These are phyloP conservation scores for Platismatia glauca DNA, from an alignment of 495 filamentous ascomycete genomes.

Conservation along the genomic window DNA sequence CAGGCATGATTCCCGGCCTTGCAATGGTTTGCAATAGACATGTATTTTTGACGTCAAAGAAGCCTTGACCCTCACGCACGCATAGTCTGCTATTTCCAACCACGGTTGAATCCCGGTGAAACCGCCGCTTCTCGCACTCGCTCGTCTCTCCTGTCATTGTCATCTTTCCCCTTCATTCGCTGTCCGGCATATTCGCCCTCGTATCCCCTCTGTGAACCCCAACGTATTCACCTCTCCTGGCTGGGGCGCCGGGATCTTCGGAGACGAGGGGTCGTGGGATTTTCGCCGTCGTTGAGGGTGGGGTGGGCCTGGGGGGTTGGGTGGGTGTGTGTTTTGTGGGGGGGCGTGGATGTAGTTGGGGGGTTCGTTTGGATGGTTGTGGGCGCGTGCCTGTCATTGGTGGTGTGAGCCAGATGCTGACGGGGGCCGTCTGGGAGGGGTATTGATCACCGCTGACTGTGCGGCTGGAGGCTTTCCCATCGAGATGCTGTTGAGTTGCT, in stretches of 20 bases:
- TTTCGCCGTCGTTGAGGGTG: not conserved
- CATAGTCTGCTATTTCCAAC: not conserved
- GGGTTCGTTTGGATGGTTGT: too few species aligned
- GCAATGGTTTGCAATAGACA: not conserved
- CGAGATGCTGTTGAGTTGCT: too few species aligned
- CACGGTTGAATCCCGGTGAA: not conserved
- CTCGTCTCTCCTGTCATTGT: not conserved
- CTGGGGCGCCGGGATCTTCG: not conserved
- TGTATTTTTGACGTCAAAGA: not conserved
- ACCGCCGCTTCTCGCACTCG: not conserved
- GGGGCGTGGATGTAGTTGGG: too few species aligned
- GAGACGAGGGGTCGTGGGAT: not conserved
- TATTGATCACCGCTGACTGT: not conserved
- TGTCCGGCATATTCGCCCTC: too few species aligned
- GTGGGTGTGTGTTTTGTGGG: too few species aligned
- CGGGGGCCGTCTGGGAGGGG: not conserved
- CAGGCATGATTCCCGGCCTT: not conserved
- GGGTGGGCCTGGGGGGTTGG: not conserved
- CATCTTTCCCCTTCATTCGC: too few species aligned
- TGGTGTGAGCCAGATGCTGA: not conserved
- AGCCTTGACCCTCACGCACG: not conserved
- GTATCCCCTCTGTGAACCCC: too few species aligned
- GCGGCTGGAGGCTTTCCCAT: not conserved
- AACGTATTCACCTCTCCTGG: not conserved
- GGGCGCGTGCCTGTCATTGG: not conserved